Evolutionary conservation across 1,139 yeast genomes (phyloP).

Genomic region (Suhomyces coccinellae): DNA sequence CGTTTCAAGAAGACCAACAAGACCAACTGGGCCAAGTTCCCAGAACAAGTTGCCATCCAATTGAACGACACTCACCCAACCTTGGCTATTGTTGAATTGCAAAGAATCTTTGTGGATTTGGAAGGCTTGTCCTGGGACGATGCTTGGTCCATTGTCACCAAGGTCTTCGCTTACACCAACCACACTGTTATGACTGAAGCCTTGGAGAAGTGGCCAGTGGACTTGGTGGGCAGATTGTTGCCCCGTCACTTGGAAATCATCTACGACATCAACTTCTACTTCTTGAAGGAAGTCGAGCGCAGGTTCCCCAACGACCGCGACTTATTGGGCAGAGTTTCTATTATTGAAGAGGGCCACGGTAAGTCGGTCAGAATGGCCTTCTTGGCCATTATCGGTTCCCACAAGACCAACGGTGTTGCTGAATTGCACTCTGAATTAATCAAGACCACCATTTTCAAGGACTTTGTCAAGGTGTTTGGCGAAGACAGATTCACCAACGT

Average conservation of each 20-base stretch:
- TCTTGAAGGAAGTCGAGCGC: slow-evolving; percentile 73
- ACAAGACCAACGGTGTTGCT: slow-evolving; percentile 93
- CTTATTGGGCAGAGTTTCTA: slow-evolving; percentile 68
- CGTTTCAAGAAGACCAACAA: slow-evolving; percentile 80
- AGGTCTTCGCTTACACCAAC: slow-evolving; percentile 88
- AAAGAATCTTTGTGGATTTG: slow-evolving; percentile 79
- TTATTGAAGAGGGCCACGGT: slow-evolving; percentile 78
- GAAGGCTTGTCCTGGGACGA: slow-evolving; percentile 79
- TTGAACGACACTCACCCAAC: slow-evolving; percentile 96
- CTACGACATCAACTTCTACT: slow-evolving; percentile 79
- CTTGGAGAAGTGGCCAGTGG: slow-evolving; percentile 93
- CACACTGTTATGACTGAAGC: slow-evolving; percentile 97
- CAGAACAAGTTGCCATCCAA: slow-evolving; percentile 88
- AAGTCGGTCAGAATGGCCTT: slow-evolving; percentile 91
- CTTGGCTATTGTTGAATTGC: slow-evolving; percentile 85
- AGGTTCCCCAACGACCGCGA: slow-evolving; percentile 70
- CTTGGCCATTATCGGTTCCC: slow-evolving; percentile 89
- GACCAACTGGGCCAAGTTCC: slow-evolving; percentile 72
- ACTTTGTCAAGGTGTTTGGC: slow-evolving; percentile 83
- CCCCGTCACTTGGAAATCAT: slow-evolving; percentile 93
- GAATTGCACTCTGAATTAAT: slow-evolving; percentile 91
- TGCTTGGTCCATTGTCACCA: slow-evolving; percentile 83
- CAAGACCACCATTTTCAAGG: slow-evolving; percentile 85
- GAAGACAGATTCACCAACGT: slow-evolving; percentile 83
- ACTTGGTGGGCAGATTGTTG: slow-evolving; percentile 69